Conservation (phyloP, 768 basidiomycete genomes). For the Gyrodon lividus region DNA sequence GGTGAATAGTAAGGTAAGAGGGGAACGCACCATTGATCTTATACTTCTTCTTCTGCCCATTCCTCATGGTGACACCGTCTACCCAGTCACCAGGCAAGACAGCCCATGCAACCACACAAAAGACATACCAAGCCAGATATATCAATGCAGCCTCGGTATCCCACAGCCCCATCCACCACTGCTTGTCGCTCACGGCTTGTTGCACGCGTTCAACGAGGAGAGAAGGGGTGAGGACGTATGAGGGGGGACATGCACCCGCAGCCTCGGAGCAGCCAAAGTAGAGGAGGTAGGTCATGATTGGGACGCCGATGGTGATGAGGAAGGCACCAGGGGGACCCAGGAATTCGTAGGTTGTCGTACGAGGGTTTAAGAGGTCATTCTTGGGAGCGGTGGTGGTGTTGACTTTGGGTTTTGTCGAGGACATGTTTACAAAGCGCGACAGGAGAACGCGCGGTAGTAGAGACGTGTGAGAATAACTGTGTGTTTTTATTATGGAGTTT, state of each 20-base stretch:
- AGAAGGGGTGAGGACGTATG: slow-evolving; percentile 36
- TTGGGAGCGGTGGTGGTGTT: background rate
- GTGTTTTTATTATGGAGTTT: no score
- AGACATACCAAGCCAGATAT: slow-evolving; percentile 92
- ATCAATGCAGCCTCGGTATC: slow-evolving; percentile 73
- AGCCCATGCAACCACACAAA: slow-evolving; percentile 77
- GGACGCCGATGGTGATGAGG: slow-evolving; percentile 67
- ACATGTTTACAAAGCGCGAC: slow-evolving; percentile 12
- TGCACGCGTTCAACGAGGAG: slow-evolving; percentile 38
- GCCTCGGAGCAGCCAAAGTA: slow-evolving; percentile 77
- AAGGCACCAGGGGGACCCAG: slow-evolving; percentile 78
- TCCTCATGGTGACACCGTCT: slow-evolving; percentile 68
- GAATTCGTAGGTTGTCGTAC: slow-evolving; percentile 76
- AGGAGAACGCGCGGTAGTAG: background rate
- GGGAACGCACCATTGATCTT: slow-evolving; percentile 84
- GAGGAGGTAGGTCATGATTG: slow-evolving; percentile 67
- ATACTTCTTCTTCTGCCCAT: slow-evolving; percentile 77
- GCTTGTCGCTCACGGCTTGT: slow-evolving; percentile 43
- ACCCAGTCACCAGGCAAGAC: slow-evolving; percentile 74
- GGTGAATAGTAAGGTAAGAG: background rate
- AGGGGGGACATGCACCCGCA: slow-evolving; percentile 68
- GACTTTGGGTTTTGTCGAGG: slow-evolving; percentile 14
- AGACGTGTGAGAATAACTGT: background rate
- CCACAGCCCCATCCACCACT: slow-evolving; percentile 79
- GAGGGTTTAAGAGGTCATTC: slow-evolving; percentile 57